A percentile compares a stretch with the other conserved stretches of the same genome.
These are phyloP conservation scores for Barnettozyma salicaria DNA, from an alignment of 805 yeast genomes.

Conservation along the genomic window DNA sequence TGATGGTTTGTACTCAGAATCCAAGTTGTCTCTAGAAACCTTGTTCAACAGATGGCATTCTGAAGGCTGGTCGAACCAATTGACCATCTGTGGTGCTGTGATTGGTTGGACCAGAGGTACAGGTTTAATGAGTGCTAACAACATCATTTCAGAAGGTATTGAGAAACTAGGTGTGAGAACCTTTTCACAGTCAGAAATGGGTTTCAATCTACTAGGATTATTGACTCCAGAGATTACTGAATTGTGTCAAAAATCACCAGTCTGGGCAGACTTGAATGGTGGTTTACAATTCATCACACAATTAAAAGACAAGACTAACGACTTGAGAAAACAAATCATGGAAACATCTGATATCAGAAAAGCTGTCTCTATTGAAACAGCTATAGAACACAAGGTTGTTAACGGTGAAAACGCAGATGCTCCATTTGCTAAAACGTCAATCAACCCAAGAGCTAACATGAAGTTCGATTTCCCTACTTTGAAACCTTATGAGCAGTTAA, in stretches of 20 bases:
- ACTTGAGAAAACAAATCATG: conserved; percentile 65
- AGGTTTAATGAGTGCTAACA: conserved; percentile 96
- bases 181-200: conserved; percentile 98
- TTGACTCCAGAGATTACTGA: conserved; percentile 80
- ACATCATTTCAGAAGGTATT: conserved; percentile 95
- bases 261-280: conserved; percentile 98
- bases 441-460: conserved; percentile 94
- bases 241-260: conserved; percentile 88
- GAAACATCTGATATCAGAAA: conserved; percentile 89
- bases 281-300: conserved; percentile 92
- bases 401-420: conserved; percentile 86
- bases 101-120: conserved; percentile 99
- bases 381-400: conserved; percentile 75
- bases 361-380: conserved; percentile 90
- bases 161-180: conserved; percentile 96
- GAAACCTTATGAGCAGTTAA: conserved; percentile 70
- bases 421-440: conserved; percentile 67
- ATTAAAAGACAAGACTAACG: conserved; percentile 79
- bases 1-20: conserved; percentile 97
- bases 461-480: conserved; percentile 88
- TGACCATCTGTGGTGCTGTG: conserved; percentile 96
- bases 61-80: conserved; percentile 91
- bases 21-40: conserved; percentile 91
- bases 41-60: conserved; percentile 98
- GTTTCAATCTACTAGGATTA: conserved; percentile 93